phyloP scores from a whole-genome alignment of 495 filamentous ascomycete species.

The Daldinia loculata region DNA sequence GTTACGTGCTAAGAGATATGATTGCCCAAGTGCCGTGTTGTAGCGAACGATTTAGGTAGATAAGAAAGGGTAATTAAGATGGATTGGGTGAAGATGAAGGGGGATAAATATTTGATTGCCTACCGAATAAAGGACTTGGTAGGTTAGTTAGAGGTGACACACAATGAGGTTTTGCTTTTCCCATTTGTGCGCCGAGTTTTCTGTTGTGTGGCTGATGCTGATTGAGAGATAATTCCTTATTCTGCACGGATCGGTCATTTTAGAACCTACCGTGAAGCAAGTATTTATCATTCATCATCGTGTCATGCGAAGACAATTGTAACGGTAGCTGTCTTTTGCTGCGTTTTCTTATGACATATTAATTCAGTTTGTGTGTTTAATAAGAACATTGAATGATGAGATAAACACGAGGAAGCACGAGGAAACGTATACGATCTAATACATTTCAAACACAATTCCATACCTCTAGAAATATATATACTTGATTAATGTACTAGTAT shows the following conservation, averaged over 20 bases:
- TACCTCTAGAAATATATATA: not conserved
- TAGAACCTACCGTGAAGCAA: conserved; percentile 9
- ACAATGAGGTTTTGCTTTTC: conserved; percentile 37
- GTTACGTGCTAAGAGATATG: conserved; percentile 5
- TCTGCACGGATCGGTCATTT: conserved; percentile 33
- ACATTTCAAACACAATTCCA: not conserved
- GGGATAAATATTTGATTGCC: conserved; percentile 12
- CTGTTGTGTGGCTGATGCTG: conserved; percentile 47
- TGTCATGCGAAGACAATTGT: not conserved
- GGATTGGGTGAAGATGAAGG: not conserved
- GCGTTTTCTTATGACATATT: not conserved
- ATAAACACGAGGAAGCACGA: not conserved
- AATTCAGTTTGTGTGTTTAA: not conserved
- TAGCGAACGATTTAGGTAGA: conserved; percentile 1
- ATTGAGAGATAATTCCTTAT: conserved; percentile 37
- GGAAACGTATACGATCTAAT: not conserved
- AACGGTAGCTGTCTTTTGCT: not conserved
- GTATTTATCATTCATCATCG: not conserved
- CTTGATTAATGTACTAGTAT: not conserved
- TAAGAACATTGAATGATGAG: conserved; percentile 2
- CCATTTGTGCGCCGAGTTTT: conserved; percentile 32
- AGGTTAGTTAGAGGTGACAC: conserved; percentile 32
- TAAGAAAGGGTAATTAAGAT: conserved; percentile 17
- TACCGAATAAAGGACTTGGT: conserved; percentile 13
- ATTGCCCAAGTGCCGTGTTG: not conserved